Evolutionary conservation across 495 filamentous ascomycete genomes (phyloP), one percentile per base, ranked within the genome.

Genomic region (Aspergillus campestris): DNA sequence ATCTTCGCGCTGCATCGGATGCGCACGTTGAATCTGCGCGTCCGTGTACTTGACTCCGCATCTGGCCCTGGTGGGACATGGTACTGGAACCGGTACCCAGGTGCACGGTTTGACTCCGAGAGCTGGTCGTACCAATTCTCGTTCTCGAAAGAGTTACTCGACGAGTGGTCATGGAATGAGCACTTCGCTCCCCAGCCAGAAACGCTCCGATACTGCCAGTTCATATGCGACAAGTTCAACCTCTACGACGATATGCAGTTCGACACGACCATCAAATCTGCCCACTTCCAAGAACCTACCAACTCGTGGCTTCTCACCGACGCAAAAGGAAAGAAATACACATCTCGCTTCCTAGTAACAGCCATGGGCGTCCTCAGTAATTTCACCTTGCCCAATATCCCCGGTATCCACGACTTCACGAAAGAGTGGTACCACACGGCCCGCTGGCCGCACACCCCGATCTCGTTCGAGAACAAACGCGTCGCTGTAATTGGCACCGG

Each of bases 401-500:
- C 52, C 12, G 56, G 56, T 0, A 37, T 56, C 15, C 13, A 45
- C 2, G 50, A 65, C n/a, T 58, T 55, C 36, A 15, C 35, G 12
- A 51, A 53, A 31, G 49, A 58, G 33, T 54, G 66, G 34, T 51
- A 64, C 42, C 75, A 77, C 45, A 63, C 66, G 8, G 57, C 64
- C 3, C 61, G 61, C 28, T 71, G 69, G 67, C 73, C 72, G 0
- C 59, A 48, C 24, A 47, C 48, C 46, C 57, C 45, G 32, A 65
- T 45, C 52, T 66, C 45, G 35, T 69, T 79, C 29, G 59, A 59
- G 34, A 64, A 69, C 39, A 79, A 80, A 55, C 60, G 66, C 6
- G 59, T 71, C 29, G 74, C 67, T 9, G 64, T 81, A 8, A 70
- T 83, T 24, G 79, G 78, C 1, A 82, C 76, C 2, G 77, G 74